Conservation (phyloP, 2,329 filamentous ascomycete genomes). For the Apiospora arundinis region DNA sequence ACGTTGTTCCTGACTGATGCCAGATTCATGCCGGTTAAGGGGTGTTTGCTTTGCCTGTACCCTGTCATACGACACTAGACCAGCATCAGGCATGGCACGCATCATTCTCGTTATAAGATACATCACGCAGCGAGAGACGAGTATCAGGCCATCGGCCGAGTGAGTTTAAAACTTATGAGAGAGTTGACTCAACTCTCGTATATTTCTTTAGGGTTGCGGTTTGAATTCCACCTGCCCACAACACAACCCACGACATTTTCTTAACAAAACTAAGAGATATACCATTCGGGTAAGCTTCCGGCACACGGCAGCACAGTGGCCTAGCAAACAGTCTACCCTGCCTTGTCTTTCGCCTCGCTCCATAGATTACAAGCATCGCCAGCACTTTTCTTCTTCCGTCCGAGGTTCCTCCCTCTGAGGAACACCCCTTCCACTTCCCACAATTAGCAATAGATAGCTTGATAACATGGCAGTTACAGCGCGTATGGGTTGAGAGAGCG, state of each 20-base stretch:
- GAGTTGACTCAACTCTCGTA: background rate
- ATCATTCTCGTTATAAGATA: background rate
- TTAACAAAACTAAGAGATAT: conserved; percentile 35
- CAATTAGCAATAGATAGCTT: conserved; percentile 7
- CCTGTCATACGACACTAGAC: background rate
- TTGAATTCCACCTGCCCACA: conserved; percentile 29
- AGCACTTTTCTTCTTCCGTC: background rate
- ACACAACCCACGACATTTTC: conserved; percentile 31
- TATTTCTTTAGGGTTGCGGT: conserved; percentile 32
- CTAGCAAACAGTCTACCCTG: conserved; percentile 21
- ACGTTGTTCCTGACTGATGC: too few species aligned
- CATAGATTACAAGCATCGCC: conserved; percentile 14
- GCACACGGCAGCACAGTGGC: background rate
- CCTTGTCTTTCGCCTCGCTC: background rate
- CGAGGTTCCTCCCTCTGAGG: background rate
- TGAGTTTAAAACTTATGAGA: background rate
- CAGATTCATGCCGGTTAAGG: too few species aligned
- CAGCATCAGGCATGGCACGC: background rate
- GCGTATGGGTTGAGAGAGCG: conserved; percentile 72
- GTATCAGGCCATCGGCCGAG: background rate
- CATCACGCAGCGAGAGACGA: background rate
- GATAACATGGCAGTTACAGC: conserved; percentile 35
- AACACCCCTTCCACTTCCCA: background rate
- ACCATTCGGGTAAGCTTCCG: conserved; percentile 26
- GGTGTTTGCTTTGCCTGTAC: too few species aligned